These are phyloP conservation scores for Melanomma pulvis-pyrius DNA, from an alignment of 495 filamentous ascomycete genomes.

Conservation along the genomic window DNA sequence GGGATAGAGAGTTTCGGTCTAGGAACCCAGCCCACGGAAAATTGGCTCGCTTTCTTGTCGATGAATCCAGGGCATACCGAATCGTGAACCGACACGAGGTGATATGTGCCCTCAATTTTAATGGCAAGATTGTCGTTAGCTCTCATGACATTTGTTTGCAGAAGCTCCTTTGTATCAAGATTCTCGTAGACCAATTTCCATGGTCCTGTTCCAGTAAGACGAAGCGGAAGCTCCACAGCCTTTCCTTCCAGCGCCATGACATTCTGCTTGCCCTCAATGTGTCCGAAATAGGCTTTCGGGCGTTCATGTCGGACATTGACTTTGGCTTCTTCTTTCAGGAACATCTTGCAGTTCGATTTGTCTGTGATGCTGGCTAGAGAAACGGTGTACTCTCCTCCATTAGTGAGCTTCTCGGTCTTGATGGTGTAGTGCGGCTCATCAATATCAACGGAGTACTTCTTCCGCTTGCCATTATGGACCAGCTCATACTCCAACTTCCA, in stretches of 20 bases:
- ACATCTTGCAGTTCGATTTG: conserved; percentile 79
- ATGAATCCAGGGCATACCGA: conserved; percentile 77
- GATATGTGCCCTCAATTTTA: conserved; percentile 68
- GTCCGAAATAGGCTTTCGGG: conserved; percentile 80
- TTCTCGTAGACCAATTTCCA: conserved; percentile 72
- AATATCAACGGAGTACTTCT: conserved; percentile 66
- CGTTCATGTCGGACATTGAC: conserved; percentile 84
- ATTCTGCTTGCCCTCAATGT: conserved; percentile 73
- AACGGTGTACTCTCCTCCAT: conserved; percentile 86
- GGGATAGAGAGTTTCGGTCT: conserved; percentile 72
- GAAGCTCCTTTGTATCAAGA: conserved; percentile 13
- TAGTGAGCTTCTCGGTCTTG: conserved; percentile 67
- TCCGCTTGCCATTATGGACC: conserved; percentile 83
- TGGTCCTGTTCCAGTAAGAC: conserved; percentile 78
- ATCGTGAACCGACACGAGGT: conserved; percentile 76
- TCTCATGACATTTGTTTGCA: conserved; percentile 50
- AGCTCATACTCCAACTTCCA: conserved; percentile 93
- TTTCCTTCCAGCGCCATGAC: conserved; percentile 76
- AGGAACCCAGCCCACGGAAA: conserved; percentile 81
- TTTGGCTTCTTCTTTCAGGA: conserved; percentile 76
- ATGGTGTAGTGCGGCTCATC: conserved; percentile 64
- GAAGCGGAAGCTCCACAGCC: conserved; percentile 72
- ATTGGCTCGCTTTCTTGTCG: conserved; percentile 68
- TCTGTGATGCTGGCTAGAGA: conserved; percentile 83
- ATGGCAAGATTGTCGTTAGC: conserved; percentile 74